Evolutionary conservation across 108 stramenopile genomes (phyloP).

Genomic region (Stephanodiscus triporus): DNA sequence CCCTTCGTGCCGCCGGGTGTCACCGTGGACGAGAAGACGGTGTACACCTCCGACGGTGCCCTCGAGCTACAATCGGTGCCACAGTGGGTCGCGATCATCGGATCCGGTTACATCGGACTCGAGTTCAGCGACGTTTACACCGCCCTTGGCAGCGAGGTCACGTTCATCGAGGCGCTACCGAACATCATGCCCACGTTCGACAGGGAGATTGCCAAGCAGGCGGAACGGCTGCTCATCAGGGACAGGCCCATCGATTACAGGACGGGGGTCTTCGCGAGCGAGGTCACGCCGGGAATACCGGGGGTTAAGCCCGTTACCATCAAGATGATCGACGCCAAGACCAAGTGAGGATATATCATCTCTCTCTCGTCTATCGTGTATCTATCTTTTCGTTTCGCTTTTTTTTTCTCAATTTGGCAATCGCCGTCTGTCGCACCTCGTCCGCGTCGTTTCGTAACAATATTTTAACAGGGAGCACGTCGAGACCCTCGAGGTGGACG

Average conservation of each 20-base stretch:
- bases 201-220: slow-evolving; percentile 95
- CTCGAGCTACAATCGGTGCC: slow-evolving; percentile 90
- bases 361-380: neutral
- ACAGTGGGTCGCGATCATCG: slow-evolving; percentile 98
- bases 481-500: slow-evolving; percentile 97
- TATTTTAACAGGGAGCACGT: slow-evolving; percentile 94
- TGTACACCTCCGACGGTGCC: slow-evolving; percentile 97
- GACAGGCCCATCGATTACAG: slow-evolving; percentile 93
- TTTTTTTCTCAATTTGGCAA: neutral
- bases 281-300: slow-evolving; percentile 95
- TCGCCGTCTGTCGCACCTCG: neutral
- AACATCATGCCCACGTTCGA: slow-evolving; percentile 98
- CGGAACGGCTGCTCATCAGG: slow-evolving; percentile 94
- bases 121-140: slow-evolving; percentile 99
- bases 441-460: no score
- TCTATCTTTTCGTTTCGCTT: neutral
- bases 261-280: slow-evolving; percentile 91
- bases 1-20: slow-evolving; percentile 98
- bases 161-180: slow-evolving; percentile 95
- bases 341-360: slow-evolving; percentile 71
- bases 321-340: slow-evolving; percentile 99
- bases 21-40: slow-evolving; percentile 95
- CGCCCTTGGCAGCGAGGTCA: slow-evolving; percentile 95
- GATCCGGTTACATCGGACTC: slow-evolving; percentile 98
- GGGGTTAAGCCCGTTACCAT: slow-evolving; percentile 97